These are phyloP conservation scores for Beverwykella pulmonaria DNA, from an alignment of 495 filamentous ascomycete genomes.

Conservation along the genomic window DNA sequence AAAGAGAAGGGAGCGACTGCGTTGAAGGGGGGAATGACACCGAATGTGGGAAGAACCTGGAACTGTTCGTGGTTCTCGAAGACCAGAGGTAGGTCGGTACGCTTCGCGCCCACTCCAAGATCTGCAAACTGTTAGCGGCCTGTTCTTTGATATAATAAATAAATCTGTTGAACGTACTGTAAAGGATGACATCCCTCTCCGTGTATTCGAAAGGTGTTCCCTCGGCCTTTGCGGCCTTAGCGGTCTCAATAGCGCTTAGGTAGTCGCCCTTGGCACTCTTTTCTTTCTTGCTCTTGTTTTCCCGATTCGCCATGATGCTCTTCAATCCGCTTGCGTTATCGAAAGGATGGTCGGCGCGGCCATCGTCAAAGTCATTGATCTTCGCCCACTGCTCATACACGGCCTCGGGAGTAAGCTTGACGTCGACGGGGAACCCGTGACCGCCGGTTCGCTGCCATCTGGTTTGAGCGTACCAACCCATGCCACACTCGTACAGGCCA, in stretches of 20 bases:
- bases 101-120: constrained; percentile 91
- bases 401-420: constrained; percentile 82
- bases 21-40: constrained; percentile 91
- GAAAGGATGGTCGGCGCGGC: constrained; percentile 85
- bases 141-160: background rate
- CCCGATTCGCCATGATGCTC: constrained; percentile 91
- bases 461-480: constrained; percentile 88
- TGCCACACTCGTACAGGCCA: constrained; percentile 92
- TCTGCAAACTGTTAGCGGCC: constrained; percentile 46
- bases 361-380: constrained; percentile 87
- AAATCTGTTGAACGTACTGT: constrained; percentile 56
- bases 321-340: constrained; percentile 73
- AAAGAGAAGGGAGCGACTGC: constrained; percentile 78
- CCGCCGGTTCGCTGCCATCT: constrained; percentile 94
- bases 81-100: constrained; percentile 81
- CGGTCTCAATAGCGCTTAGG: constrained; percentile 74
- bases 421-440: constrained; percentile 89
- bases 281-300: constrained; percentile 62
- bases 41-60: constrained; percentile 90
- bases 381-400: constrained; percentile 75
- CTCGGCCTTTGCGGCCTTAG: constrained; percentile 68
- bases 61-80: constrained; percentile 89
- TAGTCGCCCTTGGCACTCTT: constrained; percentile 48
- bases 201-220: constrained; percentile 81
- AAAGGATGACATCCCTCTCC: constrained; percentile 87